A percentile compares a stretch with the other conserved stretches of the same genome.
phyloP scores from a whole-genome alignment of 305 asterid species.

The Rubia peregrina region DNA sequence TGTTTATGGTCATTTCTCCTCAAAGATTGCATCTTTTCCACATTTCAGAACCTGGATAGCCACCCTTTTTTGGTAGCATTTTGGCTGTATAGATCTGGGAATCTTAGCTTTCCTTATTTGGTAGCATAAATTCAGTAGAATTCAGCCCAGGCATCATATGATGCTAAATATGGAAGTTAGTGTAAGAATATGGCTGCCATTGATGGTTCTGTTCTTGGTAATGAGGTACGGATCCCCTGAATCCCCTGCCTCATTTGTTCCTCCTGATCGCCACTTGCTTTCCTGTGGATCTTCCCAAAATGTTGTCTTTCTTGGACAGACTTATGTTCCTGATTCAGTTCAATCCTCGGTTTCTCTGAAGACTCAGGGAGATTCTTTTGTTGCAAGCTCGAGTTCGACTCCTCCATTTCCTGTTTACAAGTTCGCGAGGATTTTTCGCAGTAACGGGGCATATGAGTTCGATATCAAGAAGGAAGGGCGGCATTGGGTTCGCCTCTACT shows the following conservation, averaged over 20 bases:
- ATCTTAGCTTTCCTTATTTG: conserved; percentile 5
- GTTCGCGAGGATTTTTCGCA: conserved; percentile 66
- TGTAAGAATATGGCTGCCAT: conserved; percentile 36
- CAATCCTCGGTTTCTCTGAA: conserved; percentile 52
- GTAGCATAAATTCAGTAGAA: not conserved
- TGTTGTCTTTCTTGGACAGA: conserved; percentile 64
- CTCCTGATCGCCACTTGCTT: conserved; percentile 62
- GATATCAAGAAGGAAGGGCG: conserved; percentile 53
- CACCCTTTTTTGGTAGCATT: conserved; percentile 7
- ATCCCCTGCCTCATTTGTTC: conserved; percentile 55
- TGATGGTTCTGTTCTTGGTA: conserved; percentile 23
- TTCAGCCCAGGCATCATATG: not conserved
- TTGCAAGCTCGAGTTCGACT: conserved; percentile 53
- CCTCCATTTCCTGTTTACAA: conserved; percentile 73
- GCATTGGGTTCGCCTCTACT: conserved; percentile 92
- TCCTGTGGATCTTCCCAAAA: conserved; percentile 91
- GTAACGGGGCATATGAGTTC: conserved; percentile 56
- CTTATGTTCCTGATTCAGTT: conserved; percentile 61
- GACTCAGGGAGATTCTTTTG: conserved; percentile 41
- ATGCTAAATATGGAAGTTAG: conserved; percentile 31
- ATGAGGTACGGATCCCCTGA: conserved; percentile 29
- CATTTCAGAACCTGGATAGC: conserved; percentile 9
- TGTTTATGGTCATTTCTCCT: not conserved
- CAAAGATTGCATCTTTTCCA: conserved; percentile 12
- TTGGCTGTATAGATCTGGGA: conserved; percentile 41